Evolutionary conservation across 2,329 filamentous ascomycete genomes (phyloP), one percentile per base, ranked within the genome.

Genomic region (Epichloe gansuensis): DNA sequence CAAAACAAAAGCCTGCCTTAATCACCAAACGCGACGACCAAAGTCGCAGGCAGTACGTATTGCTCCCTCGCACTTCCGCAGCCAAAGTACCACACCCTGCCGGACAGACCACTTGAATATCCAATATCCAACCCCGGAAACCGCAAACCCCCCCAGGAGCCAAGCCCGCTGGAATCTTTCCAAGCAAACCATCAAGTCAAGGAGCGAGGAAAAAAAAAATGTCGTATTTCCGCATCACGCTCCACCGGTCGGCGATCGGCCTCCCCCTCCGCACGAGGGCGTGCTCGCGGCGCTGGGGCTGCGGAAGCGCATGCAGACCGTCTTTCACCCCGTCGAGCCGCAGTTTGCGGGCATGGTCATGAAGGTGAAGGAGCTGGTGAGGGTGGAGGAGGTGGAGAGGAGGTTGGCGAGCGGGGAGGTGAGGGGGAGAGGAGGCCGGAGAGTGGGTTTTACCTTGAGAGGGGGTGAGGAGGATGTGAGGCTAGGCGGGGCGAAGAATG

Each of bases 321-420:
- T 95, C 63, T 95, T 94, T 76, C 86, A 95, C 70, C 86, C 88
- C 39, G 89, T 95, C 56, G 80, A 80, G 56, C 81, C 83, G 43
- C 83, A 89, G 60, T 82, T 88, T 56, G 91, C 91, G 9, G 91
- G 91, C 65, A 89, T 94, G 74, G 88, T 96, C 64, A 85, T 96
- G 76, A 85, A 86, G 69, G 89, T 96, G 61, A 96, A 96, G 75
- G 91, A 96, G 72, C 75, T 96, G 57, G 88, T 96, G 46, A 76
- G 81, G 51, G 89, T 95, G 38, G 75, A 82, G 59, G 90, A 95
- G 72, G 88, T 94, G 45, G 81, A 83, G 37, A 67, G 71, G 56
- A 68, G 77, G 35, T 66, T 88, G 69, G 83, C 76, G 7, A 39
- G 13, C 2, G 80, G 81, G 64, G 69, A 72, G 52, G 80, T 95